Evolutionary conservation across 768 basidiomycete species (phyloP), one percentile per base, ranked within the genome.

Genomic region (Fibroporia radiculosa): DNA sequence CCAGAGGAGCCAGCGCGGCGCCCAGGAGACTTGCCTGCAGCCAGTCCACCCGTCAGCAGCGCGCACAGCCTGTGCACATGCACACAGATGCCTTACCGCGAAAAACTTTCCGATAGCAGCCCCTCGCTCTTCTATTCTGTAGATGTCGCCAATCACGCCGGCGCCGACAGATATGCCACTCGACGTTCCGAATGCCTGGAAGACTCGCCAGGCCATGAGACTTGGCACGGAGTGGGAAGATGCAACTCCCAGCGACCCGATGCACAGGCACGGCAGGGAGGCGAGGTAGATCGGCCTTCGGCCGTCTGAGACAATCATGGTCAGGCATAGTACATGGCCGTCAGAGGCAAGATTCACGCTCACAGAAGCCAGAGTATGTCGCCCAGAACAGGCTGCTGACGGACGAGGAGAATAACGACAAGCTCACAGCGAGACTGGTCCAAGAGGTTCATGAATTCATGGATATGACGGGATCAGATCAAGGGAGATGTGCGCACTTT

Each of bases 101-200:
- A 77, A 69, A 56, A 77, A 80, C 1, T 77, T 59, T 0, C 80
- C 81, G 66, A 82, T 75, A 0, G 76, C 78, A 3, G 69, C 65
- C 7, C 79, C 71, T 22, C 80, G 65, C 49, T 83, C 76, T 44
- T 84, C 83, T 2, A 82, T 55, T 40, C 61, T 71, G 59, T 82
- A 84, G 2, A 85, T 79, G 53, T 84, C 82, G 0, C 77, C 78
- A 22, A 84, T 77, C 4, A 77, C 72, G 1, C 73, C 82, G 0
- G 71, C 70, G 13, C 72, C 85, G 42, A 75, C 68, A n/a, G 72
- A 74, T 57, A 69, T 55, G 2, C 69, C 77, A 10, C 74, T 73
- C 6, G 79, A 73, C 4, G 77, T 68, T 14, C 84, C 85, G 32
- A 82, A 66, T 0, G 78, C 78, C 56, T 88, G 84, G 0, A 85